Evolutionary conservation across 1,284 basidiomycete genomes (phyloP), one percentile per base, ranked within the genome.

Genomic region (Trichosporon sp.): DNA sequence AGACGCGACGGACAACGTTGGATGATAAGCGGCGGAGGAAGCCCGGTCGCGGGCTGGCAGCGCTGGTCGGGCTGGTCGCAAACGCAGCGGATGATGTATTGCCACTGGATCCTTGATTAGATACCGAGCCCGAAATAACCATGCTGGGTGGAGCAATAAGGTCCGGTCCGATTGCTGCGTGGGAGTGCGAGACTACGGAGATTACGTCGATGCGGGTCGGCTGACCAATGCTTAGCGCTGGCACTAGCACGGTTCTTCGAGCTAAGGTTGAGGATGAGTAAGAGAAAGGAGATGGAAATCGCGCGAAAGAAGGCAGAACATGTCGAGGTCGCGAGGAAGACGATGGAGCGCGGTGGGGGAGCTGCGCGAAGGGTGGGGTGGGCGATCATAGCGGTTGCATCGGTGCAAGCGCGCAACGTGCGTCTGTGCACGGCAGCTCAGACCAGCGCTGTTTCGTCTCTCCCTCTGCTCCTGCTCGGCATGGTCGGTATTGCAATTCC

Each of bases 41-140:
- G 18, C 27, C 18, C 5, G 29, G 56, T 31, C 56, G 56, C 18
- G 56, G 56, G 56, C 56, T 60, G 53, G 53, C 31, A 8, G 56
- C 15, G 27, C 56, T 23, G 56, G 56, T n/a, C 27, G 56, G 27
- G 27, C 56, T 51, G n/a, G 47, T 51, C n/a, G 47, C 47, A 9
- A 51, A 3, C 47, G 7, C 47, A 12, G 21, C 5, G 27, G 27
- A 60, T 23, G 56, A 32, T 31, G 56, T 18, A 32, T 60, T 31
- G 56, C 56, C 56, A 31, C 53, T 31, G 27, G n/a, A 18, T 3
- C 56, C 29, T 31, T 60, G 56, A 60, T 60, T 60, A 60, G 56
- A 60, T 60, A 60, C 56, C 56, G 56, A 60, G 29, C 56, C 29
- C 56, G 29, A 60, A 60, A 60, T 31, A 31, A 31, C 56, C 56